Conservation (phyloP, 2,329 filamentous ascomycete genomes). For the Fusarium sarcochroum region DNA sequence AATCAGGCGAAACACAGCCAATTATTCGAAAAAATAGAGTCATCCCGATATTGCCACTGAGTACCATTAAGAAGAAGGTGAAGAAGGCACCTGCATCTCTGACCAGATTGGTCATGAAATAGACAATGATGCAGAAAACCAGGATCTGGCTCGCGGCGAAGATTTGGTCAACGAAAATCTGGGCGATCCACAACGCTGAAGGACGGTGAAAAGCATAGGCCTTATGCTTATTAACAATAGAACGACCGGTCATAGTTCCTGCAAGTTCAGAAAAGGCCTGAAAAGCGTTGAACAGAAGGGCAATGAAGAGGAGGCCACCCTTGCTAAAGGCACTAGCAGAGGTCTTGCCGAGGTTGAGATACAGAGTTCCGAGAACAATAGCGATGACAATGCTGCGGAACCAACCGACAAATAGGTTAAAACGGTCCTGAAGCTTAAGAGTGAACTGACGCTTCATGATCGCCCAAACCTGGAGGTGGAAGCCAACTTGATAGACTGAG, state of each 20-base stretch:
- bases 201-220: constrained; percentile 87
- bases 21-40: constrained; percentile 83
- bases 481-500: constrained; percentile 87
- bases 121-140: constrained; percentile 81
- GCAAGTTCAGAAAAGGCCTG: constrained; percentile 85
- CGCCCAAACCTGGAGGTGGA: constrained; percentile 86
- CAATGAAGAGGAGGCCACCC: constrained; percentile 84
- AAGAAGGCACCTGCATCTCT: constrained; percentile 84
- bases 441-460: constrained; percentile 87
- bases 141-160: constrained; percentile 80
- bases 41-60: constrained; percentile 79
- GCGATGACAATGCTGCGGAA: constrained; percentile 77
- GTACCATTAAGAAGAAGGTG: constrained; percentile 79
- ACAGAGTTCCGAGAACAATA: constrained; percentile 85
- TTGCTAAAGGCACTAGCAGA: constrained; percentile 83
- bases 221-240: constrained; percentile 87
- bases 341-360: constrained; percentile 75
- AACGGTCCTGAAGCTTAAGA: constrained; percentile 88
- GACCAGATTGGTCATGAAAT: constrained; percentile 81
- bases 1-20: constrained; percentile 82
- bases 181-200: constrained; percentile 85
- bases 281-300: constrained; percentile 89
- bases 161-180: constrained; percentile 82
- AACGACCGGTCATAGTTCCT: constrained; percentile 80
- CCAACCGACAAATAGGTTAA: constrained; percentile 83